Percentiles rank a stretch among this genome's conserved stretches.
Evolutionary conservation across 805 yeast genomes (phyloP).

Genomic region (Ogataea minuta): DNA sequence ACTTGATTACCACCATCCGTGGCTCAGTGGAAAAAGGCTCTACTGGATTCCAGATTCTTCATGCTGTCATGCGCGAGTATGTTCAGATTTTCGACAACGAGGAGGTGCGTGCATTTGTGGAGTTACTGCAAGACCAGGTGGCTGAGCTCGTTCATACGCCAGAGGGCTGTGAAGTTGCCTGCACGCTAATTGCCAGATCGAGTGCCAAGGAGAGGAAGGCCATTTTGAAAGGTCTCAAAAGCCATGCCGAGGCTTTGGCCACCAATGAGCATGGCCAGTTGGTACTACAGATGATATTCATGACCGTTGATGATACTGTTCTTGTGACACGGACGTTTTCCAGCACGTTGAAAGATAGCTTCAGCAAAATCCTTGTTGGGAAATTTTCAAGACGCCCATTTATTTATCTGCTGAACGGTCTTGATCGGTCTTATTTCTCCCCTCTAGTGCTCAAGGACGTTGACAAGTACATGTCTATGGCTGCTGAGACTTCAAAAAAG

Average conservation of each 20-base stretch:
- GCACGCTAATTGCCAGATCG: conserved; percentile 73
- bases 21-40: conserved; percentile 95
- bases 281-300: conserved; percentile 73
- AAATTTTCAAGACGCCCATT: conserved; percentile 89
- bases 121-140: conserved; percentile 78
- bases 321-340: conserved; percentile 71
- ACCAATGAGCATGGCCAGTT: conserved; percentile 83
- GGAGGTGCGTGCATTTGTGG: conserved; percentile 79
- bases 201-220: conserved; percentile 89
- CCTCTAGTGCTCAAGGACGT: conserved; percentile 64
- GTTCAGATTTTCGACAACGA: conserved; percentile 65
- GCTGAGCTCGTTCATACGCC: conserved; percentile 95
- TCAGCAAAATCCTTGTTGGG: conserved; percentile 57
- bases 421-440: conserved; percentile 78
- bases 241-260: conserved; percentile 72
- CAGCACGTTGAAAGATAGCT: conserved; percentile 50
- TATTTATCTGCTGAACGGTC: conserved; percentile 73
- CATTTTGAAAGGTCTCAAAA: conserved; percentile 68
- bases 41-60: conserved; percentile 92
- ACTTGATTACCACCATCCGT: conserved; percentile 77
- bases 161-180: conserved; percentile 92
- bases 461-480: conserved; percentile 55
- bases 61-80: conserved; percentile 93
- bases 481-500: conserved; percentile 76
- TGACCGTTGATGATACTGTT: conserved; percentile 93